Evolutionary conservation across 257 asterid species (phyloP), one percentile per base, ranked within the genome.

Genomic region (Nicotiana undulata): DNA sequence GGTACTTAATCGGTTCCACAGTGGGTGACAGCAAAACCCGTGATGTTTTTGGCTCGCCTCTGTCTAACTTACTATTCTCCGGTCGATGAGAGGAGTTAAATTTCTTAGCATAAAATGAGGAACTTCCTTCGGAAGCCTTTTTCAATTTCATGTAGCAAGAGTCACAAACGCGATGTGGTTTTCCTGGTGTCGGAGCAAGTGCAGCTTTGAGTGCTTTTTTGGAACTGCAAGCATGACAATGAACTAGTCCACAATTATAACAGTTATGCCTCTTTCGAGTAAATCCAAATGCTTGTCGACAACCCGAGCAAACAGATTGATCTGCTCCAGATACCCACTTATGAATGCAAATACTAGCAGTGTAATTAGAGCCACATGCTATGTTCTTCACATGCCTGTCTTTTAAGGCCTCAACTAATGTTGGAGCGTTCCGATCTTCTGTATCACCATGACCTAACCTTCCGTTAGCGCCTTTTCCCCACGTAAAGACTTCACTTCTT

Each of bases 161-260:
- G 66, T 96, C 99, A 78, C 99, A 94, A 13, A 94, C 98, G 5
- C 99, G 89, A 79, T 96, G 98, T 40, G 98, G 99, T 80, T 94
- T 96, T 55, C 97, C 95, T 0, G 99, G 96, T 80, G 95, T 96
- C 5, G 99, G 99, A 75, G 99, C 97, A 49, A 91, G 89, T 46
- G 98, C 96, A 2, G 99, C 98, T 84, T 82, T 90, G 76, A 90
- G 17, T 4, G 98, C 98, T 88, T 93, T 95, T 78, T 90, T 95
- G 3, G 98, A 91, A 61, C 98, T 95, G 83, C 99, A 95, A n/a
- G 86, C 90, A 84, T 93, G 97, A 81, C 99, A 95, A 80, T 91
- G 97, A 13, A 92, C 98, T 40, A 92, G 85, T 4, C 99, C 99
- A 82, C 99, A 95, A 81, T 95, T 91, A 56, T 89, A 91, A 76